Conservation (phyloP, 2,329 filamentous ascomycete species). For the Arthroderma sp. region DNA sequence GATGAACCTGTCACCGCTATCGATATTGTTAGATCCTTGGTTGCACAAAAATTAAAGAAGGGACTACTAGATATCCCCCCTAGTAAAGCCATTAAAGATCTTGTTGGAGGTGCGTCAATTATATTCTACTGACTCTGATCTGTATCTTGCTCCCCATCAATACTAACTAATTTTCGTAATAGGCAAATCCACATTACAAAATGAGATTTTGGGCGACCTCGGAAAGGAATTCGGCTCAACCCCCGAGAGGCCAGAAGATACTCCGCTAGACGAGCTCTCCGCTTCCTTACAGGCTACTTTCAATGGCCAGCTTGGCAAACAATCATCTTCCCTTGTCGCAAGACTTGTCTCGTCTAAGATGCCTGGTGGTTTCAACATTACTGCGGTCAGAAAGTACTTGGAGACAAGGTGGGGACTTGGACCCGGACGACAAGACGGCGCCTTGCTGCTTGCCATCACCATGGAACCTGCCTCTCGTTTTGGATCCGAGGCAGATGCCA, state of each 20-base stretch:
- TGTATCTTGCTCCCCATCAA: neutral
- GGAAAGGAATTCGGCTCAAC: constrained; percentile 98
- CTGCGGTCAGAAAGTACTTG: constrained; percentile 83
- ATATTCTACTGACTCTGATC: neutral
- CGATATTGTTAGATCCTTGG: constrained; percentile 75
- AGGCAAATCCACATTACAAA: constrained; percentile 98
- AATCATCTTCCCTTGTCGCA: constrained; percentile 83
- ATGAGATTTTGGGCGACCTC: constrained; percentile 93
- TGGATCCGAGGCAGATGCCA: constrained; percentile 79
- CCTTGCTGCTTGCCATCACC: constrained; percentile 75
- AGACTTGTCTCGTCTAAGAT: constrained; percentile 97
- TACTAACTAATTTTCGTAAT: constrained; percentile 9
- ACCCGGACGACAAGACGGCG: constrained; percentile 78
- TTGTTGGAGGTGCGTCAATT: constrained; percentile 70
- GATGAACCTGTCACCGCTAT: constrained; percentile 80
- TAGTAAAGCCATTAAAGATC: constrained; percentile 94
- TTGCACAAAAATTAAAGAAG: constrained; percentile 98
- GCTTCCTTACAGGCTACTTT: constrained; percentile 97
- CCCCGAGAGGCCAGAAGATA: constrained; percentile 96
- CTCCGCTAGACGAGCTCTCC: constrained; percentile 86
- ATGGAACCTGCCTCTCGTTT: constrained; percentile 84
- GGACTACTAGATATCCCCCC: constrained; percentile 73
- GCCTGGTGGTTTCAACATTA: constrained; percentile 99
- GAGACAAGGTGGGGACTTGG: constrained; percentile 87
- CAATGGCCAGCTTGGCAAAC: constrained; percentile 94